phyloP scores from a whole-genome alignment of 495 filamentous ascomycete species.

The Penicillium alfredii region DNA sequence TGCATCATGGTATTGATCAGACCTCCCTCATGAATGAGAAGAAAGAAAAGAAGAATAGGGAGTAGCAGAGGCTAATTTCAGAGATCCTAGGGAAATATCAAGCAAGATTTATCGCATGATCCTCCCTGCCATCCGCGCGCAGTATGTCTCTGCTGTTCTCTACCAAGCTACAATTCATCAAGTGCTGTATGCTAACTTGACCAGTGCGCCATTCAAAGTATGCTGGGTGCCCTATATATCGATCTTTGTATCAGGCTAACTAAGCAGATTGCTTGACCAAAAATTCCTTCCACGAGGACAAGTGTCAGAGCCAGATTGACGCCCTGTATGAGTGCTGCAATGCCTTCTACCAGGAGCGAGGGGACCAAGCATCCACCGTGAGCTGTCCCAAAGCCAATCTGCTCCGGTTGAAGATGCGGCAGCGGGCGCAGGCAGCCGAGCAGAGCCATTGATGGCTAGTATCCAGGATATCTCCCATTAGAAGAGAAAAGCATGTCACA shows the following conservation, averaged over 20 bases:
- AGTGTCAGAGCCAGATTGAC: constrained; percentile 74
- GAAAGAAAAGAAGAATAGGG: no score
- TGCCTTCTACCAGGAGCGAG: constrained; percentile 74
- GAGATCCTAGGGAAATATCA: constrained; percentile 48
- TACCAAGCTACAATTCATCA: not conserved
- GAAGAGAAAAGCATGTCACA: constrained; percentile 44
- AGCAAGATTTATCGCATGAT: constrained; percentile 67
- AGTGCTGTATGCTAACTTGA: constrained; percentile 4
- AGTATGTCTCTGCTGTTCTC: constrained; percentile 48
- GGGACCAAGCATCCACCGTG: constrained; percentile 66
- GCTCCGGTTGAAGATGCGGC: constrained; percentile 81
- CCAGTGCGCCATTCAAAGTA: constrained; percentile 88
- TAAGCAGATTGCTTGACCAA: constrained; percentile 69
- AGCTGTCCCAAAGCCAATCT: constrained; percentile 83
- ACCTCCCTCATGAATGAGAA: no score
- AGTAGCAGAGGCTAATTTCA: no score
- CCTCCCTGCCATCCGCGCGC: constrained; percentile 87
- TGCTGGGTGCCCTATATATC: no score
- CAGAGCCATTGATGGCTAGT: constrained; percentile 4
- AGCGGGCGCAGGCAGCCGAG: constrained; percentile 49
- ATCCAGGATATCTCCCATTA: constrained; percentile 1
- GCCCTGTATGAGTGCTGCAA: constrained; percentile 96
- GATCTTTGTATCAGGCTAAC: constrained; percentile 1
- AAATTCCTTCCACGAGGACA: constrained; percentile 82
- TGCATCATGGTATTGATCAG: no score